phyloP scores from a whole-genome alignment of 2,329 filamentous ascomycete genomes.

The Ustilaginoidea virens region DNA sequence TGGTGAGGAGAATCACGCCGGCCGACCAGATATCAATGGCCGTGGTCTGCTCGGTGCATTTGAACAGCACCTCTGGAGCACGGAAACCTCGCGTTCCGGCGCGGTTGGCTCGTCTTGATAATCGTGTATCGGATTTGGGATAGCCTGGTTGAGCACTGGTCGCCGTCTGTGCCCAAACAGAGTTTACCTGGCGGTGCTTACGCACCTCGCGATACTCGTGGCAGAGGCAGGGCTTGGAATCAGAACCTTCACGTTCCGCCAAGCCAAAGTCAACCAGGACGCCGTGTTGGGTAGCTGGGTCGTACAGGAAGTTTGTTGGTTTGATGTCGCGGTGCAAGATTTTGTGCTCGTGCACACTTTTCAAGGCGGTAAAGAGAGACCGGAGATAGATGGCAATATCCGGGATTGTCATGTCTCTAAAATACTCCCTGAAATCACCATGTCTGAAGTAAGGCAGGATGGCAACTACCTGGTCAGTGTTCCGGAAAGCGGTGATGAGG shows the following conservation, averaged over 20 bases:
- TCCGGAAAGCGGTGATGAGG: constrained; percentile 89
- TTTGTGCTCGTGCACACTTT: constrained; percentile 64
- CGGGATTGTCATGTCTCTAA: constrained; percentile 69
- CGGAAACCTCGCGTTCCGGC: constrained; percentile 92
- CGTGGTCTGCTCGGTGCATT: constrained; percentile 88
- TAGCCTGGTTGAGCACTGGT: constrained; percentile 48
- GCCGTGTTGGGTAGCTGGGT: constrained; percentile 62
- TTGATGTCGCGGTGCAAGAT: constrained; percentile 96
- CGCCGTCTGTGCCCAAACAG: constrained; percentile 38
- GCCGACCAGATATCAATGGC: constrained; percentile 96
- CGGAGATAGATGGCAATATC: constrained; percentile 86
- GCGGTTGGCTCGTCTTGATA: constrained; percentile 79
- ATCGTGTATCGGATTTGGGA: constrained; percentile 77
- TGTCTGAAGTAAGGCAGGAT: constrained; percentile 93
- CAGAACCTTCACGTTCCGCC: constrained; percentile 67
- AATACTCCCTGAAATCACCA: constrained; percentile 88
- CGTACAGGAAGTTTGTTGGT: constrained; percentile 94
- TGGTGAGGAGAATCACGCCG: constrained; percentile 92
- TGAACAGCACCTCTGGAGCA: constrained; percentile 90
- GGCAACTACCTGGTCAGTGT: constrained; percentile 87
- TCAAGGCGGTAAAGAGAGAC: constrained; percentile 72
- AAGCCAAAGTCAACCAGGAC: constrained; percentile 99
- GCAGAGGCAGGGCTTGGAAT: constrained; percentile 71
- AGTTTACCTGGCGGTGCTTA: constrained; percentile 40
- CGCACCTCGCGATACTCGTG: constrained; percentile 48